Evolutionary conservation across 768 basidiomycete genomes (phyloP), one percentile per base, ranked within the genome.

Genomic region (Cubamyces lactineus): DNA sequence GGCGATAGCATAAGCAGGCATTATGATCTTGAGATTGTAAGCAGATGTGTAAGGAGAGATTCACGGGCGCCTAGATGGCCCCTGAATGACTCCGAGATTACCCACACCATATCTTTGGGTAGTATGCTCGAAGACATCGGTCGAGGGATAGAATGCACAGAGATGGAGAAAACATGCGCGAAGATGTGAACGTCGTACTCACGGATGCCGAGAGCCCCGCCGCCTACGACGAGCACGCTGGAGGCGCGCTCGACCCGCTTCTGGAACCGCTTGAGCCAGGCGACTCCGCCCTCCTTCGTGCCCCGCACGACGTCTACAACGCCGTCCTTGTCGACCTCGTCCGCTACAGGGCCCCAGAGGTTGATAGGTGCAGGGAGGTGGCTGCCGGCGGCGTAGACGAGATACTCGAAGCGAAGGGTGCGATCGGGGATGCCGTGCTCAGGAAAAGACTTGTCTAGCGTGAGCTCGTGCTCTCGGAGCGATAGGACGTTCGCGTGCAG

Each of bases 181-280:
- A 60, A 26, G 43, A 16, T 15, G 9, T 43, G 48, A 1, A 43
- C 21, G 45, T 19, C 43, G 30, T 16, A 79, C 85, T 66, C 69
- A 88, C 87, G 86, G 26, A 91, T 84, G 3, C 89, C 89, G 9
- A 91, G 80, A 0, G 89, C 86, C 0, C 90, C 89, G 12, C 87
- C 89, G 1, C 90, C 89, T 2, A 90, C 81, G 15, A 91, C 80
- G 7, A 90, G 79, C 3, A 91, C 78, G 43, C 78, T 82, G 1
- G 71, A 73, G 0, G 86, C 79, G 2, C 69, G 72, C 54, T 80
- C 73, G 51, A 91, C 77, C 3, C 74, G 71, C 34, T 70, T 69
- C 67, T 88, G 87, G 57, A 79, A 78, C n/a, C 74, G 70, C 61
- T 75, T 76, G 45, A 88, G 74, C 79, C 83, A 86, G 2, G 72